Evolutionary conservation across 1,139 yeast genomes (phyloP).

Genomic region (Arxiozyma bovina): DNA sequence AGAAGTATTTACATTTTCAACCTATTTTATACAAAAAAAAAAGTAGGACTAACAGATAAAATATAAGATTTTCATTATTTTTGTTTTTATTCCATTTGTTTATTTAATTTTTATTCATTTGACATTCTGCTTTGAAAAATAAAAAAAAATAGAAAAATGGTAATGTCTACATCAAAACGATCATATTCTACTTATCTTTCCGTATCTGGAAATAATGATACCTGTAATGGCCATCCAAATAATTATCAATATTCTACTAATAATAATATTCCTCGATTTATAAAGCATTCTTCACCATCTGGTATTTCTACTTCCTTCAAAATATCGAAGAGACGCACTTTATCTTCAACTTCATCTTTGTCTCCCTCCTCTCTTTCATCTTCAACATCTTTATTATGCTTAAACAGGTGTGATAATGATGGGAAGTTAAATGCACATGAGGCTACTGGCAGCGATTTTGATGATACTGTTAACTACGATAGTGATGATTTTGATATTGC

Average conservation of each 20-base stretch:
- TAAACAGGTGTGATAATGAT: neutral
- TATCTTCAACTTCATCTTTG: neutral
- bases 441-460: neutral
- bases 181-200: neutral
- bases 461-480: too few species aligned
- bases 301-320: neutral
- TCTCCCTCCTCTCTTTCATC: neutral
- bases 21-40: too few species aligned
- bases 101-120: neutral
- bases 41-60: too few species aligned
- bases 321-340: neutral
- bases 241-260: neutral
- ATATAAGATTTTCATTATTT: neutral
- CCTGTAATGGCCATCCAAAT: neutral
- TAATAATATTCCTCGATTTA: slow-evolving; percentile 1
- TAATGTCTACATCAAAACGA: slow-evolving; percentile 1
- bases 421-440: neutral
- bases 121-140: too few species aligned
- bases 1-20: too few species aligned
- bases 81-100: neutral
- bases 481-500: neutral
- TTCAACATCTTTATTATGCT: neutral
- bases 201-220: neutral
- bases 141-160: neutral
- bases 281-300: neutral